Base-by-base conservation (phyloP, 192 early-diverging fungal genomes). In the Chytriomyces sp. region DNA sequence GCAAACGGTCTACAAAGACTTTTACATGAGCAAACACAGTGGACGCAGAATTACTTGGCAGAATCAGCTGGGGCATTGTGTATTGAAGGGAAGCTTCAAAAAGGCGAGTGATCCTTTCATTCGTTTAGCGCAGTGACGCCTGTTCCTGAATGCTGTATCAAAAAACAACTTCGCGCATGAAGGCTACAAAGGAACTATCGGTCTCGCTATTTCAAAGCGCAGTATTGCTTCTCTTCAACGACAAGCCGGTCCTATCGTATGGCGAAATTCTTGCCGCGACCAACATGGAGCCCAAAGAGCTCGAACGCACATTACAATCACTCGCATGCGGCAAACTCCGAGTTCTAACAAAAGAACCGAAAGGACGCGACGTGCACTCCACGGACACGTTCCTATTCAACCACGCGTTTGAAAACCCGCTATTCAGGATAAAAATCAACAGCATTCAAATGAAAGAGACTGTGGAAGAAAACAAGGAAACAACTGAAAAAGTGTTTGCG, bases 1-100 rank as follows among this genome's bases (percentile, higher is more conserved):
- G 53, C 92, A 92, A 79, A 79, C 91, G 28, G 77, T 85, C 18
- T 98, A 94, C 82, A 83, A 83, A 16, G 82, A 90, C 20, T 95
- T 94, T 79, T 99, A 99, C 81, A 80, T 82, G 23, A 83, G 83
- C 28, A 94, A 93, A 81, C 89, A 95, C 84, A 91, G 83, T 35
- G 94, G 95, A 13, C 88, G 93, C 59, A 83, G 89, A n/a, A 81
- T 99, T 53, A 91, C 88, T 61, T 99, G 96, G 96, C 94, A 94
- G 79, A 89, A 92, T 67, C 87, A 86, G n/a, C 86, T 98, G 16
- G 96, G 94, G 7, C 86, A 88, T 43, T 92, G 92, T 80, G 76
- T 92, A 13, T 76, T 98, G 7, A 89, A 88, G 73, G 89, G 82
- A 13, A 45, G 81, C 50, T 93, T 91, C 64, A 75, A 92, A 16